Percentiles rank a stretch among this genome's conserved stretches.
Evolutionary conservation across 768 basidiomycete species (phyloP).

Genomic region (Leccinum rimulosum): DNA sequence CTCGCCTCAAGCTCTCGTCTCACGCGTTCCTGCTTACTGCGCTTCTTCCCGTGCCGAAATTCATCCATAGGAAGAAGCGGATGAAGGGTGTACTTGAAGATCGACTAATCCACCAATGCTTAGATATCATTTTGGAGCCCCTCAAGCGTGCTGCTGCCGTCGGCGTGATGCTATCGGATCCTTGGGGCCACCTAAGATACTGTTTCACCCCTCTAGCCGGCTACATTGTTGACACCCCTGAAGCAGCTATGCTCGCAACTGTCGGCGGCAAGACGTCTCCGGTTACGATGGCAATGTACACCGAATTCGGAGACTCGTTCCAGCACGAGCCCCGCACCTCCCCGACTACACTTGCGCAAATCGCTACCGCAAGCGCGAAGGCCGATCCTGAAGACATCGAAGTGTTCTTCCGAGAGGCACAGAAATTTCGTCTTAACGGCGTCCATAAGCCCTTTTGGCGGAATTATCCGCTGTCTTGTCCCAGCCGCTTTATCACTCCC

Average conservation of each 20-base stretch:
- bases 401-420: neutral
- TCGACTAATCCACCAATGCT: constrained; percentile 8
- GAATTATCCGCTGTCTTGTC: neutral
- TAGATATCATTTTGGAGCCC: constrained; percentile 15
- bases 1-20: neutral
- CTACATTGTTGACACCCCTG: constrained; percentile 21
- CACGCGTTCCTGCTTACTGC: neutral
- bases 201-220: constrained; percentile 25
- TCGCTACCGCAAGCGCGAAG: neutral
- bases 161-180: constrained; percentile 19
- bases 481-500: neutral
- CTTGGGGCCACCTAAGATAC: constrained; percentile 14
- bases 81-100: neutral
- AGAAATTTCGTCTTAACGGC: neutral
- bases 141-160: constrained; percentile 17
- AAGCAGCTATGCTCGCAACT: constrained; percentile 7
- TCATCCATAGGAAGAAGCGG: neutral
- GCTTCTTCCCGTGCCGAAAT: neutral
- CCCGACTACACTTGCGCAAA: neutral
- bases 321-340: neutral
- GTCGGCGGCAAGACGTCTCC: neutral
- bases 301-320: neutral
- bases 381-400: neutral
- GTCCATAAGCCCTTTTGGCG: neutral
- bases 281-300: neutral